Conservation (phyloP, 1,284 basidiomycete genomes). For the Schizophyllum commune region DNA sequence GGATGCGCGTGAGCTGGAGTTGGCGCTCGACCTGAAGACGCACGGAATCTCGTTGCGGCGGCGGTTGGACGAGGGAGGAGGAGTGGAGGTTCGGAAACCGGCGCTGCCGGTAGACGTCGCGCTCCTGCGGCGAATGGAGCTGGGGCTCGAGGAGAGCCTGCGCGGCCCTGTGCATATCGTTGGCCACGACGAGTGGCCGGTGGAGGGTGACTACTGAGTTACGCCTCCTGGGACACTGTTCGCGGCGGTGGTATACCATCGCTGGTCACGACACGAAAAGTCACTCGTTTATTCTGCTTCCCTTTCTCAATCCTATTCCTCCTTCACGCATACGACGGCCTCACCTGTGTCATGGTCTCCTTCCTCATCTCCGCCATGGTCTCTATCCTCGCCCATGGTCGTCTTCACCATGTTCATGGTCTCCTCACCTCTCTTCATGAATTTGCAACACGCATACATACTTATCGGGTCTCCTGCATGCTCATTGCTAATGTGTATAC, state of each 20-base stretch:
- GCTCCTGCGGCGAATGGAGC: background rate
- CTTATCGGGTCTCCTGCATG: background rate
- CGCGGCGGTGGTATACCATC: background rate
- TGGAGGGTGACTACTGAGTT: background rate
- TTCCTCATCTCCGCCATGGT: background rate
- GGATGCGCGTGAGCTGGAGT: slow-evolving; percentile 11
- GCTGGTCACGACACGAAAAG: background rate
- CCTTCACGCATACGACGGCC: background rate
- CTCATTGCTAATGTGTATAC: background rate
- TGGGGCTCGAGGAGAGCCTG: background rate
- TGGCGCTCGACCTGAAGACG: background rate
- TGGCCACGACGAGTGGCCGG: background rate
- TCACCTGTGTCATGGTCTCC: background rate
- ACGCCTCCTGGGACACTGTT: background rate
- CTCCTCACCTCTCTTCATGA: background rate
- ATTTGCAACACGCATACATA: background rate
- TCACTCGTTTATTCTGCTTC: background rate
- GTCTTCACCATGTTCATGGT: background rate
- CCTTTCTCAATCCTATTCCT: background rate
- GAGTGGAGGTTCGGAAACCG: background rate
- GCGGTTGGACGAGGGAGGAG: background rate
- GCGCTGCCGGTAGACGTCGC: background rate
- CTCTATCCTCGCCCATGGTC: background rate
- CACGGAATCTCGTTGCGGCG: background rate
- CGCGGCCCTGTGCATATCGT: background rate